phyloP scores from a whole-genome alignment of 305 asterid genomes.

The Nicotiana rustica region DNA sequence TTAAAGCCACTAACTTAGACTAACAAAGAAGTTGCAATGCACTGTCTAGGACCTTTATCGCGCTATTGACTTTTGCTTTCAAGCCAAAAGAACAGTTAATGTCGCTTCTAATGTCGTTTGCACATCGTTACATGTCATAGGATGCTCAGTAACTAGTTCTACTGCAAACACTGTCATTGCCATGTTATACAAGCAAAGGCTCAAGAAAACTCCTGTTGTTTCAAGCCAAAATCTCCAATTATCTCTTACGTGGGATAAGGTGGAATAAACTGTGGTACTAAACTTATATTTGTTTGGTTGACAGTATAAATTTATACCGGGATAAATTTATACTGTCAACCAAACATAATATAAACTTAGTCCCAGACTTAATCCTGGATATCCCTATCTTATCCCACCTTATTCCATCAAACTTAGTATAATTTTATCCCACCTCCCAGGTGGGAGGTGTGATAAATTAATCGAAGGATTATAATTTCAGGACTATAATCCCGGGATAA shows the following conservation, averaged over 20 bases:
- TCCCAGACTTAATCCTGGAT: no score
- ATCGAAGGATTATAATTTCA: no score
- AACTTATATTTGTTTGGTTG: no score
- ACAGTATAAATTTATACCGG: no score
- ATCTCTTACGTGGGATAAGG: background rate
- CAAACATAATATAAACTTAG: no score
- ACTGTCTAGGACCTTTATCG: background rate
- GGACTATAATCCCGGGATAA: no score
- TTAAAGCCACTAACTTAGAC: background rate
- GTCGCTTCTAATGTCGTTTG: background rate
- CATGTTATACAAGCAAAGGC: background rate
- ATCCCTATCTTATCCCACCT: no score
- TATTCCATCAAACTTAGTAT: no score
- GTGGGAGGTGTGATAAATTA: no score
- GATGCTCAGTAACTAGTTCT: background rate
- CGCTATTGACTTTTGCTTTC: background rate
- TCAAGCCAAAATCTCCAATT: constrained; percentile 4
- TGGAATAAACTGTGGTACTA: no score
- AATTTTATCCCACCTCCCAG: no score
- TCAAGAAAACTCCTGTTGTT: constrained; percentile 11
- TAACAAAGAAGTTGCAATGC: background rate
- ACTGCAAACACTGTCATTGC: background rate
- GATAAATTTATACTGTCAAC: no score
- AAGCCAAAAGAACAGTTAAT: background rate
- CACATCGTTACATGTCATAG: background rate